These are phyloP conservation scores for Haberlea rhodopensis DNA, from an alignment of 257 asterid species.

Conservation along the genomic window DNA sequence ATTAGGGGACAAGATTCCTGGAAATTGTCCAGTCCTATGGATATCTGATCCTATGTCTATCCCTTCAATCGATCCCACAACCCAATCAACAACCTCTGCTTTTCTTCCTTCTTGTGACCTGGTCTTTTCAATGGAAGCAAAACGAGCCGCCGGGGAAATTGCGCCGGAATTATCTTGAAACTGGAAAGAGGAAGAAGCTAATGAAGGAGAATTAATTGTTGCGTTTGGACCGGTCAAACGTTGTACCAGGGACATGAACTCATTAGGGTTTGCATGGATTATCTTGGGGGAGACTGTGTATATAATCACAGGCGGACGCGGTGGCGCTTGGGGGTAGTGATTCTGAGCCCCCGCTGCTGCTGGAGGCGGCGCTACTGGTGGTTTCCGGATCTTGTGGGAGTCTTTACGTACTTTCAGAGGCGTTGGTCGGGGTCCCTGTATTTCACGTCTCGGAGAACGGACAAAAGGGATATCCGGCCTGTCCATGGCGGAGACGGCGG, in stretches of 20 bases:
- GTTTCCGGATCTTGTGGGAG: slow-evolving; percentile 82
- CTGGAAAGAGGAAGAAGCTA: slow-evolving; percentile 19
- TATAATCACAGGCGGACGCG: slow-evolving; percentile 82
- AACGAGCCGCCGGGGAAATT: slow-evolving; percentile 80
- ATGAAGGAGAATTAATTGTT: slow-evolving; percentile 9
- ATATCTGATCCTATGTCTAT: slow-evolving; percentile 34
- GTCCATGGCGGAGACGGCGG: slow-evolving; percentile 47
- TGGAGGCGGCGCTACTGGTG: slow-evolving; percentile 55
- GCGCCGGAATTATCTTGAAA: slow-evolving; percentile 41
- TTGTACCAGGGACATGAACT: slow-evolving; percentile 92
- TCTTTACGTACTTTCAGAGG: slow-evolving; percentile 73
- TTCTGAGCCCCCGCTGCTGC: slow-evolving; percentile 13
- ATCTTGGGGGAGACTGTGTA: slow-evolving; percentile 92
- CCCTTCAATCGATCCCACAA: slow-evolving; percentile 16
- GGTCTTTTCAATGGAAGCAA: slow-evolving; percentile 66
- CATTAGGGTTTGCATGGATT: slow-evolving; percentile 94
- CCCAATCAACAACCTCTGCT: slow-evolving; percentile 21
- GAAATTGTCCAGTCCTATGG: slow-evolving; percentile 47
- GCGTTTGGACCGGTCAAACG: slow-evolving; percentile 69
- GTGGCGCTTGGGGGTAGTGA: slow-evolving; percentile 37
- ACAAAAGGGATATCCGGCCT: slow-evolving; percentile 37
- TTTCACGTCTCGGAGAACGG: slow-evolving; percentile 64
- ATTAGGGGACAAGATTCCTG: slow-evolving; percentile 80
- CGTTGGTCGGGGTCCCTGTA: slow-evolving; percentile 89
- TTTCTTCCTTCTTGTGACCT: slow-evolving; percentile 41